Base-by-base conservation (phyloP, 805 yeast species). In the Candida montana region DNA sequence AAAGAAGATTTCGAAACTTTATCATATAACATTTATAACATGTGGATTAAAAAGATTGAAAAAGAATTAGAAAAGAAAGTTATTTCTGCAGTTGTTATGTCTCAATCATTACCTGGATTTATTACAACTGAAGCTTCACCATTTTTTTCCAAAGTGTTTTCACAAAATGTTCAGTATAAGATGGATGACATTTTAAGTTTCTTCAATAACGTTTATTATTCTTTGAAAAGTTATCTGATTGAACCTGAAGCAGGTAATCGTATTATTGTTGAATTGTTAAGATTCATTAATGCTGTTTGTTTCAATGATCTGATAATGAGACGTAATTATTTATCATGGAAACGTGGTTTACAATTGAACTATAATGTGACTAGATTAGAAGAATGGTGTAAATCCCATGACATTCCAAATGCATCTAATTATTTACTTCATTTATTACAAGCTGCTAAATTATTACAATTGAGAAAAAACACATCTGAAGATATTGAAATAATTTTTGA, bases 371-470 rank as follows among this genome's bases (percentile, higher is more conserved):
- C 99, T 3, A 78, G 98, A 57, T 74, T 93, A 55, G 97, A 89
- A 63, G 99, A 93, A 67, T 93, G 99, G 99, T 91, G 98, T 65
- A 91, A 88, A 68, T 79, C 88, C 7, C 96, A 91, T 62, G 90
- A 84, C 39, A 78, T 93, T 48, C 83, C 84, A 38, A 96, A 90
- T 59, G 95, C 95, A 2, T 77, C 91, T 4, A 78, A 81, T 30
- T 81, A 88, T 57, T 74, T 93, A 59, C 81, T 82, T 48, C 97
- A 90, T 59, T 71, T 93, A 58, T 74, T 89, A 51, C 98, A 93
- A 66, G 91, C 95, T 17, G 90, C 96, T 31, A 93, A 93, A 67
- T 71, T 93, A 46, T 69, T 93, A 57, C 99, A 93, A 66, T 76
- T 93, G 59, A 79, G 95, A 64, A 93, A 93, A 71, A 83, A 82